Conservation (phyloP, 768 basidiomycete genomes). For the Boletus subparvulus region DNA sequence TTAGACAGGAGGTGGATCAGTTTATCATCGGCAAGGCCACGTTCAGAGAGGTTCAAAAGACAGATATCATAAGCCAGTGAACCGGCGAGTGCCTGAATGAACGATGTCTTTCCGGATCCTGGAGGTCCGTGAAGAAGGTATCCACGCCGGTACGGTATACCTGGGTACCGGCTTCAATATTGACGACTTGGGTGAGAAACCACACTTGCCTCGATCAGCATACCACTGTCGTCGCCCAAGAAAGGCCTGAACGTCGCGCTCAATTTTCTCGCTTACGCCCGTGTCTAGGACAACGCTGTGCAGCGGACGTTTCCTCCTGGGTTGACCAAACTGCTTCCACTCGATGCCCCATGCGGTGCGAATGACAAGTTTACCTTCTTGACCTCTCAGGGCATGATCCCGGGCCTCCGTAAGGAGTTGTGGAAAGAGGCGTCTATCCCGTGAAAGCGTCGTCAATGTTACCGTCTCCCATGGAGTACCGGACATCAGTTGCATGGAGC, state of each 20-base stretch:
- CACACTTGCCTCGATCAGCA: slow-evolving; percentile 79
- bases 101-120: slow-evolving; percentile 97
- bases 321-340: slow-evolving; percentile 94
- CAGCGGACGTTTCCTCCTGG: slow-evolving; percentile 81
- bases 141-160: slow-evolving; percentile 95
- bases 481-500: slow-evolving; percentile 86
- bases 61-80: slow-evolving; percentile 93
- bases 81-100: slow-evolving; percentile 96
- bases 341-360: slow-evolving; percentile 97
- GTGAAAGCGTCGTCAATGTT: slow-evolving; percentile 87
- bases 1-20: slow-evolving; percentile 91
- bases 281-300: slow-evolving; percentile 84
- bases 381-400: slow-evolving; percentile 77
- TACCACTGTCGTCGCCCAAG: slow-evolving; percentile 89
- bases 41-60: slow-evolving; percentile 90
- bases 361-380: slow-evolving; percentile 93
- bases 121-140: slow-evolving; percentile 96
- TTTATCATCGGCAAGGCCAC: slow-evolving; percentile 96
- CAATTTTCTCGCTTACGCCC: slow-evolving; percentile 84
- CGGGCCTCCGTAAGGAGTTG: slow-evolving; percentile 84
- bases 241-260: slow-evolving; percentile 78
- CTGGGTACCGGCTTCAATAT: slow-evolving; percentile 40
- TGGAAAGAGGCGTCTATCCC: slow-evolving; percentile 81
- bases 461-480: slow-evolving; percentile 98
- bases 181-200: neutral